Percentiles rank a stretch among this genome's conserved stretches.
These are phyloP conservation scores for Collybia sordida DNA, from an alignment of 768 basidiomycete species.

Conservation along the genomic window DNA sequence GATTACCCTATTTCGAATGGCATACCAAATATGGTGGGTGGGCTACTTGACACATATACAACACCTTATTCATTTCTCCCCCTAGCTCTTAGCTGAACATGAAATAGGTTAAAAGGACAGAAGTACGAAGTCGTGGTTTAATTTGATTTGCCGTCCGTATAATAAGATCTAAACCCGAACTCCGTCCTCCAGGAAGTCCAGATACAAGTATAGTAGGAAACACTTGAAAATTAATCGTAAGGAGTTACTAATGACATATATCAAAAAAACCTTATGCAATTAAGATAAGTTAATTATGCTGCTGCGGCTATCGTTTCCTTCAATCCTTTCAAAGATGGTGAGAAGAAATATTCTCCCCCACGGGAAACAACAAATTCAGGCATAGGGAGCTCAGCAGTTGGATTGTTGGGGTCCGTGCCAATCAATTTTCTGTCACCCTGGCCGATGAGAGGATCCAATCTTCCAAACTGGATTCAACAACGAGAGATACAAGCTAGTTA, in stretches of 20 bases:
- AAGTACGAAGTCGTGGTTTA: background rate
- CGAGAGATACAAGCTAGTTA: background rate
- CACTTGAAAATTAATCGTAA: background rate
- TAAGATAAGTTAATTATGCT: background rate
- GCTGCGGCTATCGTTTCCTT: slow-evolving; percentile 28
- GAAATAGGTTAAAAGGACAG: slow-evolving; percentile 63
- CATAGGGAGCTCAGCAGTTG: slow-evolving; percentile 26
- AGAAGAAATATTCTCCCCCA: slow-evolving; percentile 56
- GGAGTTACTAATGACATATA: background rate
- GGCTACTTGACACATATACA: background rate
- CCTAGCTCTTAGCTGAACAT: slow-evolving; percentile 86
- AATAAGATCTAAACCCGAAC: background rate
- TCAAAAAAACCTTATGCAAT: background rate
- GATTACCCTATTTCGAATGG: slow-evolving; percentile 89
- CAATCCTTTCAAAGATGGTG: slow-evolving; percentile 46
- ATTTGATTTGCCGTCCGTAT: background rate
- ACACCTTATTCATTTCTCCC: slow-evolving; percentile 1
- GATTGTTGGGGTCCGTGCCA: slow-evolving; percentile 32
- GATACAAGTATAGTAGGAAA: no score
- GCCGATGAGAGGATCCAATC: slow-evolving; percentile 51
- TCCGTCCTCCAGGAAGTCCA: background rate
- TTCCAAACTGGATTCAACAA: slow-evolving; percentile 9
- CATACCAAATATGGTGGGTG: slow-evolving; percentile 94
- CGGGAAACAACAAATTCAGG: slow-evolving; percentile 42
- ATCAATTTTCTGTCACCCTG: slow-evolving; percentile 23